Evolutionary conservation across 352 stramenopile genomes (phyloP).

Genomic region (Phytophthora quininea): DNA sequence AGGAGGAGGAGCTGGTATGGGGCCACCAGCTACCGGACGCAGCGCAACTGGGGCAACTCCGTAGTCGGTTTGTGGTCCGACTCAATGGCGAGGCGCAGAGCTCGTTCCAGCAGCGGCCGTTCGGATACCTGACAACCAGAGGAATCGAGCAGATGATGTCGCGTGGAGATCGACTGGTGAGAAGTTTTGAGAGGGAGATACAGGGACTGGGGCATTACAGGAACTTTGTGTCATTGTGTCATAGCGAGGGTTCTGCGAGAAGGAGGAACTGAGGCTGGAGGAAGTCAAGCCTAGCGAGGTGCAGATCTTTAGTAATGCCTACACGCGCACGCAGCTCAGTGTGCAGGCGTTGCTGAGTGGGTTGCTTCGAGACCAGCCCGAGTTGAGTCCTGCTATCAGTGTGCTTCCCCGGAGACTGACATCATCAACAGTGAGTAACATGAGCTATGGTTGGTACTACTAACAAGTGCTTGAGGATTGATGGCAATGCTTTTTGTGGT

Average conservation of each 20-base stretch:
- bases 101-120: constrained; percentile 62
- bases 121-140: constrained; percentile 66
- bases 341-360: constrained; percentile 64
- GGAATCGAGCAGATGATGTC: constrained; percentile 74
- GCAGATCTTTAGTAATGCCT: constrained; percentile 72
- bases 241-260: constrained; percentile 48
- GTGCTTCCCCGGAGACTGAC: constrained; percentile 68
- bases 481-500: constrained; percentile 2
- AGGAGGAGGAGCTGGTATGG: constrained; percentile 56
- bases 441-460: no score
- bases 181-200: background rate
- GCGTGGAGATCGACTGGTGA: constrained; percentile 57
- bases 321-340: constrained; percentile 83
- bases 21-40: constrained; percentile 44
- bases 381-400: constrained; percentile 46
- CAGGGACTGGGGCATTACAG: constrained; percentile 8
- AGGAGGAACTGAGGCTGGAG: constrained; percentile 51
- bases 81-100: constrained; percentile 14
- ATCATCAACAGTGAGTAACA: constrained; percentile 79
- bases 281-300: constrained; percentile 40
- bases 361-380: constrained; percentile 44
- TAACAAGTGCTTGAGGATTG: background rate
- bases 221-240: constrained; percentile 13
- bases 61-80: constrained; percentile 37
- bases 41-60: constrained; percentile 42